Base-by-base conservation (phyloP, 116 monocot species). In the Papilionanthe hybrid region DNA sequence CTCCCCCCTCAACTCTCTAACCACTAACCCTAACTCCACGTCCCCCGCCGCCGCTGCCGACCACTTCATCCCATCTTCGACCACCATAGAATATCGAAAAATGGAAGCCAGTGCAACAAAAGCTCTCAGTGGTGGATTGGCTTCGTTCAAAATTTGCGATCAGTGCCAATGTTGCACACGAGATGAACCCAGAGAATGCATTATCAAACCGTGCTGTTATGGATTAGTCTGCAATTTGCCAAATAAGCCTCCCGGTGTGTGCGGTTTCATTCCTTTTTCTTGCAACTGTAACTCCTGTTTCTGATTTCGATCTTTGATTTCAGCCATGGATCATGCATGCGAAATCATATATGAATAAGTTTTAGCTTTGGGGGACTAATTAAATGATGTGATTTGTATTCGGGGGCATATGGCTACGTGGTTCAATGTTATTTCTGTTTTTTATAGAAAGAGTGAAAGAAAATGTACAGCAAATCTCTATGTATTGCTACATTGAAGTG, bases 141-240 rank as follows among this genome's bases (percentile, higher is more conserved):
- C 45, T 9, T 75, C 81, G 13, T 93, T 88, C 79, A 81, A 78
- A 73, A 75, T 88, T 65, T 93, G 93, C 85, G 22, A 71, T 0
- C 56, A 17, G 56, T 92, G 92, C 86, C 56, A 41, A 41, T 93
- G 93, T 81, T 93, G 91, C 78, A 75, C 79, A 5, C 85, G 55
- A 8, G 57, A 76, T 3, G 76, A 85, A 49, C 44, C 82, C 4
- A 82, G 17, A 78, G 76, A 81, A 23, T 90, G 93, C 77, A 72
- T 80, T 55, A 30, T 66, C 13, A 87, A 85, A 81, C 66, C 81
- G 12, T 93, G 93, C 81, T 93, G 93, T 83, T 93, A 79, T 68
- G 82, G 83, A 84, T 89, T 93, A 79, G 77, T 76, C 78, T 93
- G 93, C 83, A 72, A 90, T 72, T 79, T 93, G 47, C 93, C 90